These are phyloP conservation scores for Fusarium ambrosium DNA, from an alignment of 2,329 filamentous ascomycete genomes.

Conservation along the genomic window DNA sequence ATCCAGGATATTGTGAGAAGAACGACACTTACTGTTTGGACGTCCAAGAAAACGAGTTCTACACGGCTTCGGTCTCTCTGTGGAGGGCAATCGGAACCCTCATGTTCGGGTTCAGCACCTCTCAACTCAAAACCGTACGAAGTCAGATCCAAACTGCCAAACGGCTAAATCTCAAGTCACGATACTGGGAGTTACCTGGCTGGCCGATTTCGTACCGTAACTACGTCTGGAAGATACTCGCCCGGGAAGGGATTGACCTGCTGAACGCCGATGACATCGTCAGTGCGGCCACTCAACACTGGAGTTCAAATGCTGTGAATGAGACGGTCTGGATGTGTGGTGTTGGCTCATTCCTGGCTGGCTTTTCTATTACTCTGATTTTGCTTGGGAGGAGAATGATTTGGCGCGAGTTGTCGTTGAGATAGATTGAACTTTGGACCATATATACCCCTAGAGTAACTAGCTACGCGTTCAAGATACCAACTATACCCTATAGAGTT, in stretches of 20 bases:
- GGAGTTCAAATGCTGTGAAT: constrained; percentile 30
- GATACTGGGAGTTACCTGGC: constrained; percentile 72
- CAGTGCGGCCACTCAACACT: constrained; percentile 47
- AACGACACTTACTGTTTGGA: constrained; percentile 22
- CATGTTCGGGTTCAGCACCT: constrained; percentile 54
- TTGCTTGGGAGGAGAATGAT: constrained; percentile 36
- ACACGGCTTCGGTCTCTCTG: constrained; percentile 74
- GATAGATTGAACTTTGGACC: not conserved
- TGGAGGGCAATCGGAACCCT: constrained; percentile 62
- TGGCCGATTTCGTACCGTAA: constrained; percentile 71
- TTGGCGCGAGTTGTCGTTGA: not conserved
- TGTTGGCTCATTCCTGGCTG: constrained; percentile 32
- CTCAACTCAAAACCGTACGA: constrained; percentile 58
- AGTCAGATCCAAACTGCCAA: constrained; percentile 64
- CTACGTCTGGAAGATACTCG: constrained; percentile 68
- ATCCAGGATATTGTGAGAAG: constrained; percentile 16
- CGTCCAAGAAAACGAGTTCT: constrained; percentile 64
- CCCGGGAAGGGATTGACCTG: constrained; percentile 68
- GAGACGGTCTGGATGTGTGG: constrained; percentile 41
- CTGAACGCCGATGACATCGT: constrained; percentile 73
- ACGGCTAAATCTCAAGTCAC: constrained; percentile 63
- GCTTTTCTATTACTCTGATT: constrained; percentile 27
- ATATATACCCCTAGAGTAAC: not conserved
- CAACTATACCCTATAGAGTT: not conserved
- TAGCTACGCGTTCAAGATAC: not conserved